Percentiles rank a stretch among this genome's conserved stretches.
These are phyloP conservation scores for Tilletia horrida DNA, from an alignment of 1,284 basidiomycete species.

Conservation along the genomic window DNA sequence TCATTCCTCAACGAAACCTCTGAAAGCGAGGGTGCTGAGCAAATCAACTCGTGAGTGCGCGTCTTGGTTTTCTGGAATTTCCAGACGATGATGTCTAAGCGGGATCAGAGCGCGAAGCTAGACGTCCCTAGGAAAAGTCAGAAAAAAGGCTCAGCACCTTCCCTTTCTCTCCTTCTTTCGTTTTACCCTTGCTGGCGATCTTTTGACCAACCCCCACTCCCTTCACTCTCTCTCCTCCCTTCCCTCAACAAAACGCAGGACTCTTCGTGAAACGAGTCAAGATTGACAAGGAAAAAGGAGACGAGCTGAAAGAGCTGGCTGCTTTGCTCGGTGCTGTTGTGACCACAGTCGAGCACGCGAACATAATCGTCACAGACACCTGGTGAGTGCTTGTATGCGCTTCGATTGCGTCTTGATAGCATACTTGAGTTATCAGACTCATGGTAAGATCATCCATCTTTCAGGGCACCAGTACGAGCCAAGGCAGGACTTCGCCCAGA, in stretches of 20 bases:
- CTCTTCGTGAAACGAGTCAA: conserved; percentile 4
- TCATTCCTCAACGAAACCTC: neutral
- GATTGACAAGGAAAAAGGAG: neutral
- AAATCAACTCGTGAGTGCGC: neutral
- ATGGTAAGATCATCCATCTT: neutral
- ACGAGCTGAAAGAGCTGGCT: neutral
- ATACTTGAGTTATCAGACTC: neutral
- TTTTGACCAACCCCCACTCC: too few relatives aligned
- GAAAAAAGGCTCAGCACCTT: neutral
- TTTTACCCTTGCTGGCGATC: neutral
- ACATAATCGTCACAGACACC: conserved; percentile 10
- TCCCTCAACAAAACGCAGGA: neutral
- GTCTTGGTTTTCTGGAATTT: neutral
- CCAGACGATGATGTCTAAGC: too few relatives aligned
- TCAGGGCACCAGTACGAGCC: conserved; percentile 1
- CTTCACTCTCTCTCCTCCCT: neutral
- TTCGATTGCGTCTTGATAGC: too few relatives aligned
- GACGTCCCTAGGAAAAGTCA: too few relatives aligned
- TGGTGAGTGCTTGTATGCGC: neutral
- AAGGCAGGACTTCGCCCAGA: conserved; percentile 13
- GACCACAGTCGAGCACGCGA: conserved; percentile 5
- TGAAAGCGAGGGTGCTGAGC: conserved; percentile 3
- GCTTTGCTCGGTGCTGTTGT: conserved; percentile 1
- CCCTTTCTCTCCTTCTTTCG: neutral
- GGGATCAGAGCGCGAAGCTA: too few relatives aligned